Evolutionary conservation across 257 asterid species (phyloP).

Genomic region (Solanum neorickii): DNA sequence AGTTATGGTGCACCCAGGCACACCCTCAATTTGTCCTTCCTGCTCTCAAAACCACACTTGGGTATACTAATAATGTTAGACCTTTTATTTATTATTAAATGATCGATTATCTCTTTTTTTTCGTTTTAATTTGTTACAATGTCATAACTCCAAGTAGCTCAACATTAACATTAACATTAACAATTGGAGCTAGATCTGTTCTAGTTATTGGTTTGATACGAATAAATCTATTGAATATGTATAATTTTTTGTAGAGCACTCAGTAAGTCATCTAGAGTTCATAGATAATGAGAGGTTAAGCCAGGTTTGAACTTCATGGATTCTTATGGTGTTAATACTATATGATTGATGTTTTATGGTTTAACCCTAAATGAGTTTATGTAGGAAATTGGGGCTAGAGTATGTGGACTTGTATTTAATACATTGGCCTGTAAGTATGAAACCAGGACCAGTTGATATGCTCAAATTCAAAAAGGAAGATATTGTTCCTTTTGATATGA

Average conservation of each 20-base stretch:
- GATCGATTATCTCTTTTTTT: background rate
- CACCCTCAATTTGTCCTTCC: background rate
- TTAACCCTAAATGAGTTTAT: background rate
- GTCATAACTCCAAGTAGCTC: background rate
- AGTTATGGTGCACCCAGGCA: background rate
- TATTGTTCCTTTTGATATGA: background rate
- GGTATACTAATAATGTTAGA: background rate
- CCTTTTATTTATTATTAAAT: accelerated
- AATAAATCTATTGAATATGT: background rate
- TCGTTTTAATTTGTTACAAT: background rate
- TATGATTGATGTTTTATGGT: background rate
- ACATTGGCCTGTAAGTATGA: background rate
- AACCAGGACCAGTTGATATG: background rate
- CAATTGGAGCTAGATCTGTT: background rate
- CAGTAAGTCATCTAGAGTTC: background rate
- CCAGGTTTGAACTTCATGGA: background rate
- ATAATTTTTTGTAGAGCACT: no score
- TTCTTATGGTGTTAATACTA: background rate
- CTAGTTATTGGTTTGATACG: background rate
- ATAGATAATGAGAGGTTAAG: background rate
- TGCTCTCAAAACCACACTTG: background rate
- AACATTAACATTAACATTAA: background rate
- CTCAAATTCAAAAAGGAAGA: background rate
- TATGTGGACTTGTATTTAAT: background rate
- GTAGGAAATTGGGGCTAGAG: background rate